Evolutionary conservation across 495 filamentous ascomycete genomes (phyloP).

Genomic region (Neurospora sp.): DNA sequence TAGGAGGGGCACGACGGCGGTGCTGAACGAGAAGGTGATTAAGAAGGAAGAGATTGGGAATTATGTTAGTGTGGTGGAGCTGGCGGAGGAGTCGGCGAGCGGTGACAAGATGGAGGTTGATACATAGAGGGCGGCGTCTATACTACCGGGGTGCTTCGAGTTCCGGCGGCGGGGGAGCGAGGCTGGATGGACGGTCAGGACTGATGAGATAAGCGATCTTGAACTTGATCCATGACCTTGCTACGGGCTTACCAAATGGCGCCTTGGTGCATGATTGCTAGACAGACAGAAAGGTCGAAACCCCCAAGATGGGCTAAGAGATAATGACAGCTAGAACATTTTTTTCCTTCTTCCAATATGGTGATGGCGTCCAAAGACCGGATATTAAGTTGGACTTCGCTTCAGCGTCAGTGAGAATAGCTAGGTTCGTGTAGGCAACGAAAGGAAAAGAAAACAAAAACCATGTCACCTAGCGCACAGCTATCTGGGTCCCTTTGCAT

Average conservation of each 20-base stretch:
- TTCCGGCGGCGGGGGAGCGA: neutral
- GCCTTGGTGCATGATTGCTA: neutral
- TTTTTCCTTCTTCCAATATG: neutral
- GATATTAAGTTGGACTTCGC: neutral
- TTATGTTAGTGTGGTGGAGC: constrained; percentile 84
- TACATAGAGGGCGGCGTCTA: constrained; percentile 31
- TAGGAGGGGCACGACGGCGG: constrained; percentile 78
- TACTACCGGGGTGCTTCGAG: too few relatives aligned
- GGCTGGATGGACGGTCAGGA: neutral
- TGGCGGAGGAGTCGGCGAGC: constrained; percentile 46
- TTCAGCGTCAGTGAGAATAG: neutral
- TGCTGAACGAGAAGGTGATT: constrained; percentile 87
- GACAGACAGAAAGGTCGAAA: neutral
- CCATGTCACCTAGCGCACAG: too few relatives aligned
- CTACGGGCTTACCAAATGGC: neutral
- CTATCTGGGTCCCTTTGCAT: too few relatives aligned
- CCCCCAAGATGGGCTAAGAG: neutral
- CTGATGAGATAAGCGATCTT: neutral
- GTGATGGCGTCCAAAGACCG: neutral
- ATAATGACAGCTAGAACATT: neutral
- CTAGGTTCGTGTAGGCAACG: neutral
- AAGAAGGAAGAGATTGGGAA: constrained; percentile 88
- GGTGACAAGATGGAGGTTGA: constrained; percentile 97
- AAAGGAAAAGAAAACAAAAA: neutral
- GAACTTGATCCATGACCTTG: neutral